A percentile compares a stretch with the other conserved stretches of the same genome.
Evolutionary conservation across 345 rosid genomes (phyloP).

Genomic region (Eucalyptus regnans): DNA sequence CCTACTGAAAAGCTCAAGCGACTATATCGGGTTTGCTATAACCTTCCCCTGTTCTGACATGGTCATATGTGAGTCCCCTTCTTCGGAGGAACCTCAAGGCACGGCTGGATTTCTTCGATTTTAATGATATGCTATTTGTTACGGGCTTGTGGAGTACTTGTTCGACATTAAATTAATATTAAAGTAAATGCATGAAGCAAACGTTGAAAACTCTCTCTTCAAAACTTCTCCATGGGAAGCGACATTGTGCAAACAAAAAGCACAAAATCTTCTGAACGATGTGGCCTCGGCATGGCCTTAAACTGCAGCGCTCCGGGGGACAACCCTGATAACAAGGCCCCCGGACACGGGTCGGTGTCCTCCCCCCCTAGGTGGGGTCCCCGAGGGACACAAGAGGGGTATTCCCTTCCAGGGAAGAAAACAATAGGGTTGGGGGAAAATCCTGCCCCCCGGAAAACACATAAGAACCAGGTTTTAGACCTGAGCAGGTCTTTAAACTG

Average conservation of each 20-base stretch:
- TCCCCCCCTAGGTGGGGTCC: too few species aligned
- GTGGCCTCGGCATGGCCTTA: not conserved
- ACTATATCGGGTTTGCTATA: slow-evolving; percentile 39
- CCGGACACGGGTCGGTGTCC: too few species aligned
- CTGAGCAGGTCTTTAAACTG: too few species aligned
- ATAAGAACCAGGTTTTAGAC: too few species aligned
- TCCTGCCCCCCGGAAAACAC: too few species aligned
- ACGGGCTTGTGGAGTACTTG: not conserved
- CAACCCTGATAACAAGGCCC: too few species aligned
- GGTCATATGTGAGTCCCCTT: not conserved
- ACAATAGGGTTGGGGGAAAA: too few species aligned
- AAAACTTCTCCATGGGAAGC: not conserved
- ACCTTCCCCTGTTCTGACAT: not conserved
- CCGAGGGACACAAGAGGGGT: too few species aligned
- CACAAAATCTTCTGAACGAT: not conserved
- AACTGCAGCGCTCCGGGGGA: too few species aligned
- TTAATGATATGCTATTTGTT: not conserved
- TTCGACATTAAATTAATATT: not conserved
- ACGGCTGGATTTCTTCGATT: not conserved
- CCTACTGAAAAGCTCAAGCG: slow-evolving; percentile 39
- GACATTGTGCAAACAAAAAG: not conserved
- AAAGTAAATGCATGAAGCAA: not conserved
- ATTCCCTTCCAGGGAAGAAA: too few species aligned
- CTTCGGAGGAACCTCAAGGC: not conserved
- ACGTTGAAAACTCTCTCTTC: not conserved